phyloP scores from a whole-genome alignment of 345 rosid genomes.

The Durio zibethinus region DNA sequence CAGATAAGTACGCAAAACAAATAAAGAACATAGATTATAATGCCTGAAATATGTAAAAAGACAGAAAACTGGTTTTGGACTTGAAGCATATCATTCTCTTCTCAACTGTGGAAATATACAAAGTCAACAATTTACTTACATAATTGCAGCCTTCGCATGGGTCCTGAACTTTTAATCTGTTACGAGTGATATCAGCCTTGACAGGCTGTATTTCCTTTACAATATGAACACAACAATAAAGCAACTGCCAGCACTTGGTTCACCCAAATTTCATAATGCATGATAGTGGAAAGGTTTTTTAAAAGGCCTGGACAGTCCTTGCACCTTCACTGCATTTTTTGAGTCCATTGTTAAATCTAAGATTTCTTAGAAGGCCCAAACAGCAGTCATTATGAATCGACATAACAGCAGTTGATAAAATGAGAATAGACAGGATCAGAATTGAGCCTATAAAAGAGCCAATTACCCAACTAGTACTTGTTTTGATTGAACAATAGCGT shows the following conservation, averaged over 20 bases:
- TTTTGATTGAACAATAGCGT: background rate
- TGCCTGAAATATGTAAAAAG: background rate
- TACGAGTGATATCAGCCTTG: background rate
- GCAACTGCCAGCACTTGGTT: background rate
- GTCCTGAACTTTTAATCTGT: background rate
- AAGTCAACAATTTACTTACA: background rate
- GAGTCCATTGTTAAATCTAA: background rate
- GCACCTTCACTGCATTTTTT: background rate
- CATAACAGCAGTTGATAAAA: background rate
- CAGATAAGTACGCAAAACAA: background rate
- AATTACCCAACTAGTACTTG: slow-evolving; percentile 1
- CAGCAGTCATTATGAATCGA: background rate
- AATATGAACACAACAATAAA: background rate
- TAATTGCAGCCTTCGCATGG: background rate
- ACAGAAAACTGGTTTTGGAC: background rate
- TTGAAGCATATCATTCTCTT: background rate
- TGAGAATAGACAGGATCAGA: background rate
- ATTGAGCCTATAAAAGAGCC: background rate
- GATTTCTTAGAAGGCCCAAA: background rate
- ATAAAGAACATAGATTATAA: background rate
- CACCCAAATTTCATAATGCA: background rate
- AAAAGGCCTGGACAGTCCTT: background rate
- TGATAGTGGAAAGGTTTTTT: background rate
- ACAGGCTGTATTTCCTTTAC: background rate
- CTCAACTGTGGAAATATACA: background rate